Evolutionary conservation across 768 basidiomycete species (phyloP).

Genomic region (Mycena olivaceomarginata): DNA sequence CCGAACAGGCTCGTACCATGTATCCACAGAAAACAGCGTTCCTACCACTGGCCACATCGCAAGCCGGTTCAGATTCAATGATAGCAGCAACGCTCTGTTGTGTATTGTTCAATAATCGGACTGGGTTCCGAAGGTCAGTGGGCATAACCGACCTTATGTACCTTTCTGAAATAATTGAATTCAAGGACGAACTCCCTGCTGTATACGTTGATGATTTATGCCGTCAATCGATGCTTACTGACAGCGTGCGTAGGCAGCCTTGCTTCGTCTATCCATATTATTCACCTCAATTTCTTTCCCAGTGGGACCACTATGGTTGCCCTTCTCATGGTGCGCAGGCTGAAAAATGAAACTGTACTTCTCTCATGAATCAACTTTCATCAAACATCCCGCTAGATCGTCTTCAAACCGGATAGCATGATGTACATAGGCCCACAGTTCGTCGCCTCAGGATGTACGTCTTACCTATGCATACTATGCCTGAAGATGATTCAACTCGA

Average conservation of each 20-base stretch:
- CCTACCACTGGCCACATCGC: constrained; percentile 12
- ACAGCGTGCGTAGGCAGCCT: constrained; percentile 1
- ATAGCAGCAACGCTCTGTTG: constrained; percentile 7
- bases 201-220: constrained; percentile 17
- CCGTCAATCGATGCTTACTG: constrained; percentile 22
- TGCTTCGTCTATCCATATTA: not conserved
- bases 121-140: constrained; percentile 5
- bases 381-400: constrained; percentile 8
- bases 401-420: constrained; percentile 13
- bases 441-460: constrained; percentile 13
- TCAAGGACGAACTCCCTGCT: constrained; percentile 25
- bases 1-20: too few relatives aligned
- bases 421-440: constrained; percentile 23
- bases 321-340: constrained; percentile 7
- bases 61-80: constrained; percentile 5
- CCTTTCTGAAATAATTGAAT: not conserved
- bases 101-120: constrained; percentile 11
- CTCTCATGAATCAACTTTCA: not conserved
- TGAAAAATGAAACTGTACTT: not conserved
- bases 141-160: not conserved
- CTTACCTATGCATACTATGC: not conserved
- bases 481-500: not conserved
- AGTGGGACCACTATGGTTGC: constrained; percentile 11
- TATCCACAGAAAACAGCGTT: constrained; percentile 8
- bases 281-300: not conserved